A percentile compares a stretch with the other conserved stretches of the same genome.
phyloP scores from a whole-genome alignment of 495 filamentous ascomycete genomes.

The Penicillium canariense region DNA sequence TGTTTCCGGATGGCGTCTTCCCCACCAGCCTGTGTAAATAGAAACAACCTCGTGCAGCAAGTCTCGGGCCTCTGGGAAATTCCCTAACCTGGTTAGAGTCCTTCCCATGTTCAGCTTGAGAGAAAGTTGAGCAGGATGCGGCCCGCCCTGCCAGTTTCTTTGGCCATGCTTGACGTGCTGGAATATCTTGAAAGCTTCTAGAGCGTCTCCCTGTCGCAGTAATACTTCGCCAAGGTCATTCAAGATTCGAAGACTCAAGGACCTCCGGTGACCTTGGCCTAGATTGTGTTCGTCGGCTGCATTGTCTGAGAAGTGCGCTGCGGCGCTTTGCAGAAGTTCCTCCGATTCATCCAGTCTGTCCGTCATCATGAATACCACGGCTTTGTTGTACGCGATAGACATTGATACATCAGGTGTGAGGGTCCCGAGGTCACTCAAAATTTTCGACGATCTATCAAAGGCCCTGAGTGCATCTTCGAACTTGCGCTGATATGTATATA shows the following conservation, averaged over 20 bases:
- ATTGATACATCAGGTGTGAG: neutral
- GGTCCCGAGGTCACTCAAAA: neutral
- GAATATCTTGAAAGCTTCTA: neutral
- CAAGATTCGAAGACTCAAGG: neutral
- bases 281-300: neutral
- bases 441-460: neutral
- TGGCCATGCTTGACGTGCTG: neutral
- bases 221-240: neutral
- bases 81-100: neutral
- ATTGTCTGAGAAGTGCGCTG: neutral
- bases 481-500: neutral
- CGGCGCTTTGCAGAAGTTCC: neutral
- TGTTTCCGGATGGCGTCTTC: conserved; percentile 1
- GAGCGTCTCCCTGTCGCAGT: neutral
- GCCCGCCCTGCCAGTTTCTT: neutral
- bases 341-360: neutral
- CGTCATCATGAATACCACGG: neutral
- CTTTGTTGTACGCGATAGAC: neutral
- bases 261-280: neutral
- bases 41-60: neutral
- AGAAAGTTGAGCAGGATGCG: neutral
- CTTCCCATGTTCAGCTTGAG: neutral
- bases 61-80: neutral
- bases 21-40: conserved; percentile 1
- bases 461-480: neutral